Evolutionary conservation across 768 basidiomycete genomes (phyloP).

Genomic region (Russula lepida): DNA sequence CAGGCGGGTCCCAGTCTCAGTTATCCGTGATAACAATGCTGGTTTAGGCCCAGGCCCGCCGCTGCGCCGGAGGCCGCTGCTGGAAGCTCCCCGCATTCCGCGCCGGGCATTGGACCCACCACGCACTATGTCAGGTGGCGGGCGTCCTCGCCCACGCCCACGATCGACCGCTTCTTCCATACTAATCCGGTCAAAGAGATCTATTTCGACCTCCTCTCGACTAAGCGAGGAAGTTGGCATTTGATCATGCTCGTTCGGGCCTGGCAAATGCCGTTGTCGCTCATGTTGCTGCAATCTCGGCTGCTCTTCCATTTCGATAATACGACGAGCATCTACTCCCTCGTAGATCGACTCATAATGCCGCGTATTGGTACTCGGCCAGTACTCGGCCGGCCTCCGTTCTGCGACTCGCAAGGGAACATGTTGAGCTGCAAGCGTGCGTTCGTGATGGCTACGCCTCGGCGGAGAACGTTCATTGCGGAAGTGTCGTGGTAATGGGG

Average conservation of each 20-base stretch:
- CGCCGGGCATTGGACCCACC: not conserved
- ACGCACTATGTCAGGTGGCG: not conserved
- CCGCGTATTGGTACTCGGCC: not conserved
- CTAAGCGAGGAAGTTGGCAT: not conserved
- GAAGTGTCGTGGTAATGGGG: not conserved
- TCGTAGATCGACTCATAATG: not conserved
- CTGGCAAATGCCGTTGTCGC: not conserved
- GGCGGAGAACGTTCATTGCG: not conserved
- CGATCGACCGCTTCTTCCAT: not conserved
- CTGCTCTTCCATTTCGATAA: not conserved
- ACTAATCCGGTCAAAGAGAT: conserved; percentile 3
- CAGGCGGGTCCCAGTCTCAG: not conserved
- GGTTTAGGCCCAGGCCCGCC: not conserved
- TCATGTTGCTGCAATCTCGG: not conserved
- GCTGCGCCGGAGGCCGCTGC: not conserved
- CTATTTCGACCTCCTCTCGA: not conserved
- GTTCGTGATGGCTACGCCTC: not conserved
- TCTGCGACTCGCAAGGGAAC: not conserved
- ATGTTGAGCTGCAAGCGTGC: not conserved
- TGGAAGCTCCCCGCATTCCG: not conserved
- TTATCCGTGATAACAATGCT: conserved; percentile 5
- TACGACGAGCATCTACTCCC: not conserved
- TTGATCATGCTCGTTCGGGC: not conserved
- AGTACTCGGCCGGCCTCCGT: not conserved
- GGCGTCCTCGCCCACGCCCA: not conserved